Evolutionary conservation across 495 filamentous ascomycete genomes (phyloP).

Genomic region (Xylaria nigripes): DNA sequence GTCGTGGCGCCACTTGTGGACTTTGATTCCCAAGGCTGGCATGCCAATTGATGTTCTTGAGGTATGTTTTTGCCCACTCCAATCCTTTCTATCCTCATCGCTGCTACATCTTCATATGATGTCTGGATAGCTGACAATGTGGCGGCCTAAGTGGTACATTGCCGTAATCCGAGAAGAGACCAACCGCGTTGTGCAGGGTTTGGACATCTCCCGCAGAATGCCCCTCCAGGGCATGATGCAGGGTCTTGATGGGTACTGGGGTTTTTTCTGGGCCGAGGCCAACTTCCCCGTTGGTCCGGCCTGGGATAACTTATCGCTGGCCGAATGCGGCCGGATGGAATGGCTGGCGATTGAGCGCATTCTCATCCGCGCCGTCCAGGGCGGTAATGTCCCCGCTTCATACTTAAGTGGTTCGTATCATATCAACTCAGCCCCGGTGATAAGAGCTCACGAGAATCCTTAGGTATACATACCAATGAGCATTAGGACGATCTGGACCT

Average conservation of each 20-base stretch:
- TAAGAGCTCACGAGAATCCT: background rate
- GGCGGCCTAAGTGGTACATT: slow-evolving; percentile 41
- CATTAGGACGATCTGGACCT: too few species aligned
- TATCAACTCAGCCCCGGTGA: background rate
- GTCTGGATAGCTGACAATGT: background rate
- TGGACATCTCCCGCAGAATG: slow-evolving; percentile 19
- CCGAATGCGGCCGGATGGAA: slow-evolving; percentile 28
- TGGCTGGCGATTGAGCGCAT: slow-evolving; percentile 32
- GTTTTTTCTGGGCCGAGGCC: slow-evolving; percentile 38
- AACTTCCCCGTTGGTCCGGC: slow-evolving; percentile 19
- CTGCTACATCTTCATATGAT: background rate
- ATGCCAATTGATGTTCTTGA: slow-evolving; percentile 37
- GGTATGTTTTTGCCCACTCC: slow-evolving; percentile 23
- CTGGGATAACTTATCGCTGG: slow-evolving; percentile 30
- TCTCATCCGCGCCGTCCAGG: slow-evolving; percentile 25
- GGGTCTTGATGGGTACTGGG: slow-evolving; percentile 30
- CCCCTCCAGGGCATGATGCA: slow-evolving; percentile 28
- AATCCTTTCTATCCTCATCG: background rate
- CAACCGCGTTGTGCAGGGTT: slow-evolving; percentile 12
- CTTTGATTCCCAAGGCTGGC: slow-evolving; percentile 33
- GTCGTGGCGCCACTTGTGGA: slow-evolving; percentile 34
- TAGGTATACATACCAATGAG: too few species aligned
- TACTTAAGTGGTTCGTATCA: slow-evolving; percentile 4
- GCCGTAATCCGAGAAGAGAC: slow-evolving; percentile 43
- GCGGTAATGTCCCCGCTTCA: slow-evolving; percentile 5